Base-by-base conservation (phyloP, 2,329 filamentous ascomycete species). In the Diaporthe sp. region DNA sequence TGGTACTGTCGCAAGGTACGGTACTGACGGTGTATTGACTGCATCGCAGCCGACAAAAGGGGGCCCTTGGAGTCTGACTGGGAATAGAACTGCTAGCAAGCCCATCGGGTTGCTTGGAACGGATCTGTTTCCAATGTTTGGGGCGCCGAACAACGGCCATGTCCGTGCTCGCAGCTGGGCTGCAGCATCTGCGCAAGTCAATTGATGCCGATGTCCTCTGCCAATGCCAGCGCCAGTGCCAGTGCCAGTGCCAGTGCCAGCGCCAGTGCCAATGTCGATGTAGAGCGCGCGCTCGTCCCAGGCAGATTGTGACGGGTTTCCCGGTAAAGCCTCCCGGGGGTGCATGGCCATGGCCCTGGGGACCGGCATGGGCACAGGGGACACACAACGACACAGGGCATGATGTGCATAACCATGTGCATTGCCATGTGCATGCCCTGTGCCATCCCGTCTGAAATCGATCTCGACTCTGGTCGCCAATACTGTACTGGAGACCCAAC, bases 341-440 rank as follows among this genome's bases (percentile, higher is more conserved):
- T 42, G 65, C 49, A 55, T 70, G 65, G 65, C 49, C 34, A 70
- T 70, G 65, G 34, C 49, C 65, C 47, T 70, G 65, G n/a, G n/a
- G 31, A 20, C 47, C 13, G 47, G 49, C 65, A 68, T 68, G 65
- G 65, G 47, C 63, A 51, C 65, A 68, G 47, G 65, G 28, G 58
- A 37, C 47, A 39, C 65, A 39, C 65, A 42, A 28, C 65, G 49
- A 53, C 17, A 70, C 34, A 70, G 49, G 65, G 65, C 65, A 70
- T 70, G 65, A 70, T 70, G 65, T 70, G 65, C 65, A 70, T 70
- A 25, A 28, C 65, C 65, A 68, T 68, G 65, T 68, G 63, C 63
- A 68, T 53, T 53, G 63, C 65, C 65, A 70, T 70, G 65, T 70
- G 65, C 65, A 55, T 13, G 34, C 49, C 65, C 65, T 70, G 65